These are phyloP conservation scores for Rhizomucor pusillus DNA, from an alignment of 371 early-diverging fungal species.

Conservation along the genomic window DNA sequence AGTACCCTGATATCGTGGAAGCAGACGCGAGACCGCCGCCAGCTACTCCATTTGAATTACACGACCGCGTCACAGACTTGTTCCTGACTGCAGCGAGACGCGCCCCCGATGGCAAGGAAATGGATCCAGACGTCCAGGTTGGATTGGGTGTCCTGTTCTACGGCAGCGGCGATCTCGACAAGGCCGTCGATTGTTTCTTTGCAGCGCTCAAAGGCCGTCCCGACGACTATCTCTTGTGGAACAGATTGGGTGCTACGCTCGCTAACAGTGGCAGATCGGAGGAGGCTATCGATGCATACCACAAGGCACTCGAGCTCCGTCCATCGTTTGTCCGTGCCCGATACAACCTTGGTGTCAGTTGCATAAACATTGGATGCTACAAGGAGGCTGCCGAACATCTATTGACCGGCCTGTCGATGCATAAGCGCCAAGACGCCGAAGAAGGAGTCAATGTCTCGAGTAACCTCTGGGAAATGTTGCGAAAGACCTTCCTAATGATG, in stretches of 20 bases:
- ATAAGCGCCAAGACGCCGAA: slow-evolving; percentile 56
- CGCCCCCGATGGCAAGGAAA: slow-evolving; percentile 62
- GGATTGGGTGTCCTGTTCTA: slow-evolving; percentile 95
- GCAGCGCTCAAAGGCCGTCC: slow-evolving; percentile 90
- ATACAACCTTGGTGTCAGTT: slow-evolving; percentile 93
- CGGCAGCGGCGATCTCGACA: slow-evolving; percentile 83
- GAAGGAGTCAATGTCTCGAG: slow-evolving; percentile 62
- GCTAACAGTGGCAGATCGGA: slow-evolving; percentile 84
- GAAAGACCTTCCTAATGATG: slow-evolving; percentile 66
- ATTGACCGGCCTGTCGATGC: slow-evolving; percentile 83
- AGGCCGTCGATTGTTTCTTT: slow-evolving; percentile 97
- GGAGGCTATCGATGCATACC: slow-evolving; percentile 93
- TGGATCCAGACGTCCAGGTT: slow-evolving; percentile 93
- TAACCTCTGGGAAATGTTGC: slow-evolving; percentile 64
- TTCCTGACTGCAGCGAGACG: slow-evolving; percentile 79
- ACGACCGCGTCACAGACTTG: slow-evolving; percentile 71
- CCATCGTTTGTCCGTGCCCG: slow-evolving; percentile 95
- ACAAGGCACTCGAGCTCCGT: slow-evolving; percentile 88
- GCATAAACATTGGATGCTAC: slow-evolving; percentile 90
- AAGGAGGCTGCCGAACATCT: slow-evolving; percentile 94
- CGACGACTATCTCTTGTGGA: slow-evolving; percentile 95
- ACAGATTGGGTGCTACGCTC: slow-evolving; percentile 94
- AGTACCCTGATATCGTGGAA: slow-evolving; percentile 34
- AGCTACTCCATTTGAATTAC: slow-evolving; percentile 52
- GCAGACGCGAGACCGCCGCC: slow-evolving; percentile 21